phyloP scores from a whole-genome alignment of 2,329 filamentous ascomycete genomes.

The Botryosphaeria dothidea region DNA sequence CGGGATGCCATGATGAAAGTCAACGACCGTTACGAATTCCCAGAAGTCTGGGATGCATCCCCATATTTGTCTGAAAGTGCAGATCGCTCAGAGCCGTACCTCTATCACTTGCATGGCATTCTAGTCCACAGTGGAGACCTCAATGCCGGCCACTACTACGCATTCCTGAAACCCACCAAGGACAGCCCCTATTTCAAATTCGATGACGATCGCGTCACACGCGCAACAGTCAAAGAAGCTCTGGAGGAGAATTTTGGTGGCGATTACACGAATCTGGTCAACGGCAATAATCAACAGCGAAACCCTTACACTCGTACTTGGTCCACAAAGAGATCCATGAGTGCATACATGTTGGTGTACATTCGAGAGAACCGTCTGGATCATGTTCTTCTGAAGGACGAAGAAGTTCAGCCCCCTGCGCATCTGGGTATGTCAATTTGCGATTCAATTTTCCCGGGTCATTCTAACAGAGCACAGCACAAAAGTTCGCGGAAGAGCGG shows the following conservation, averaged over 20 bases:
- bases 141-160: conserved; percentile 98
- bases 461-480: conserved; percentile 51
- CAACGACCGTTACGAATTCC: conserved; percentile 89
- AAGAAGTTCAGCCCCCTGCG: conserved; percentile 74
- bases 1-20: conserved; percentile 99
- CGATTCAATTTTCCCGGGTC: not conserved
- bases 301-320: conserved; percentile 66
- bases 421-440: conserved; percentile 68
- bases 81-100: conserved; percentile 84
- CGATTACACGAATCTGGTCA: conserved; percentile 65
- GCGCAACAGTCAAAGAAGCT: conserved; percentile 85
- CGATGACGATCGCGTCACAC: conserved; percentile 96
- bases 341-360: conserved; percentile 99
- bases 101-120: conserved; percentile 91
- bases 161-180: conserved; percentile 86
- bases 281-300: conserved; percentile 58
- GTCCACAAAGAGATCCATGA: conserved; percentile 71
- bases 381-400: conserved; percentile 74
- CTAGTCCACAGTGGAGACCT: conserved; percentile 95
- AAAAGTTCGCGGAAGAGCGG: conserved; percentile 78
- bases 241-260: conserved; percentile 97
- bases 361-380: conserved; percentile 86
- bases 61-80: conserved; percentile 86
- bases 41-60: conserved; percentile 77
- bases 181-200: conserved; percentile 96